Percentiles rank a stretch among this genome's conserved stretches.
Evolutionary conservation across 495 filamentous ascomycete species (phyloP).

Genomic region (Lophiotrema nucula): DNA sequence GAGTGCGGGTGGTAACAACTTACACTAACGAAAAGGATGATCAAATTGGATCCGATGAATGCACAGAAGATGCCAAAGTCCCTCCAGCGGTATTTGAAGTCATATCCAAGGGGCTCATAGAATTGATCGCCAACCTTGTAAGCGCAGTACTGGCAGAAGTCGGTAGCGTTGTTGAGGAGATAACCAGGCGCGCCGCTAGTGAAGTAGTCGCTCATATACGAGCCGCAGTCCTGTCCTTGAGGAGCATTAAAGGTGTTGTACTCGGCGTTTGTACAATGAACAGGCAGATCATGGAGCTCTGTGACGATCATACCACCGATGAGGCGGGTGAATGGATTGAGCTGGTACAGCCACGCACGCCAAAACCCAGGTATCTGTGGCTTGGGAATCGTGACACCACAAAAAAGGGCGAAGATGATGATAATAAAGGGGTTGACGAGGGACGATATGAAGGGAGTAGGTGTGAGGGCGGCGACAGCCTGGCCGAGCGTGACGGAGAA

Average conservation of each 20-base stretch:
- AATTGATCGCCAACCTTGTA: constrained; percentile 77
- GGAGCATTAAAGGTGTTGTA: constrained; percentile 64
- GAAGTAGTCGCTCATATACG: constrained; percentile 74
- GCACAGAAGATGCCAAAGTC: constrained; percentile 74
- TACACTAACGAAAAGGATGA: constrained; percentile 70
- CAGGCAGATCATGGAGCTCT: constrained; percentile 64
- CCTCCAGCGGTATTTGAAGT: constrained; percentile 68
- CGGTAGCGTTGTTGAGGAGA: constrained; percentile 61
- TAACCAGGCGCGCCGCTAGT: constrained; percentile 64
- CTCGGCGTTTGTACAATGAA: constrained; percentile 57
- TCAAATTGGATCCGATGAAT: constrained; percentile 72
- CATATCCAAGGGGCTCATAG: constrained; percentile 62
- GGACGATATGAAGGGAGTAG: constrained; percentile 66
- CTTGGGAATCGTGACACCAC: constrained; percentile 75
- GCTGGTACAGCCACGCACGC: constrained; percentile 75
- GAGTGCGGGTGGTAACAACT: constrained; percentile 34
- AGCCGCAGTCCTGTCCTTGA: constrained; percentile 59
- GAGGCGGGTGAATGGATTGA: constrained; percentile 81
- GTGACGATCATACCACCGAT: constrained; percentile 77
- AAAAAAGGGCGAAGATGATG: constrained; percentile 79
- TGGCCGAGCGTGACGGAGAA: constrained; percentile 75
- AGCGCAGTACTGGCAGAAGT: constrained; percentile 71
- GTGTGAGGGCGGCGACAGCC: constrained; percentile 65
- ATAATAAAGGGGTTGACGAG: constrained; percentile 76
- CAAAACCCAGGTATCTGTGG: constrained; percentile 75